phyloP scores from a whole-genome alignment of 805 yeast species.

The Spathaspora sp. region DNA sequence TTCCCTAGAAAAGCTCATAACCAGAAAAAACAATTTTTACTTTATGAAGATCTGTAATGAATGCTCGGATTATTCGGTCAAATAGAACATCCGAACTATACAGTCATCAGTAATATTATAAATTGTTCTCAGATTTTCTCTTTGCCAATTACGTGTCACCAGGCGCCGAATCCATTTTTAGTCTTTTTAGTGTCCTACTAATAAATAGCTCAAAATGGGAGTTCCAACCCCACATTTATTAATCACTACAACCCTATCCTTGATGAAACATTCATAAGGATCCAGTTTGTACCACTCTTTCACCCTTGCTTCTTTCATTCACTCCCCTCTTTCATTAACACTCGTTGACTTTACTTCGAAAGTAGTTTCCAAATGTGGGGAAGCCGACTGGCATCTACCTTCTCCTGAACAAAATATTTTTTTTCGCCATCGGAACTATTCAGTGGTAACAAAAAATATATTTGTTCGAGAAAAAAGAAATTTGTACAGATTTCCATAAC shows the following conservation, averaged over 20 bases:
- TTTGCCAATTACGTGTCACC: background rate
- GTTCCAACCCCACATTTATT: background rate
- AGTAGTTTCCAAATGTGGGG: background rate
- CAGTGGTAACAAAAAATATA: background rate
- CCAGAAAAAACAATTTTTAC: no score
- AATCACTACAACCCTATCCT: background rate
- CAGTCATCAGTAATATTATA: background rate
- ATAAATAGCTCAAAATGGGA: background rate
- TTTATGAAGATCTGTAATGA: background rate
- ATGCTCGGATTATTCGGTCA: background rate
- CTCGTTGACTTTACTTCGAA: background rate
- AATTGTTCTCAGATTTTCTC: background rate
- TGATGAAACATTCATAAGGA: background rate
- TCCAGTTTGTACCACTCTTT: background rate
- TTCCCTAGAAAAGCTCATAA: background rate
- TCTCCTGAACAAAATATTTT: background rate
- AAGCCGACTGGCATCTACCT: background rate
- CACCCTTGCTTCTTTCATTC: background rate
- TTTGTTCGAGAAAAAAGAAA: background rate
- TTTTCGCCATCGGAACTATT: background rate
- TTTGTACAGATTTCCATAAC: background rate
- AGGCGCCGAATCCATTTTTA: background rate
- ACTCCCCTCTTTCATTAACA: background rate
- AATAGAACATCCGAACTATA: background rate
- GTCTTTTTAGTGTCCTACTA: background rate